Base-by-base conservation (phyloP, 1,139 yeast genomes). In the Taphrina betulina region DNA sequence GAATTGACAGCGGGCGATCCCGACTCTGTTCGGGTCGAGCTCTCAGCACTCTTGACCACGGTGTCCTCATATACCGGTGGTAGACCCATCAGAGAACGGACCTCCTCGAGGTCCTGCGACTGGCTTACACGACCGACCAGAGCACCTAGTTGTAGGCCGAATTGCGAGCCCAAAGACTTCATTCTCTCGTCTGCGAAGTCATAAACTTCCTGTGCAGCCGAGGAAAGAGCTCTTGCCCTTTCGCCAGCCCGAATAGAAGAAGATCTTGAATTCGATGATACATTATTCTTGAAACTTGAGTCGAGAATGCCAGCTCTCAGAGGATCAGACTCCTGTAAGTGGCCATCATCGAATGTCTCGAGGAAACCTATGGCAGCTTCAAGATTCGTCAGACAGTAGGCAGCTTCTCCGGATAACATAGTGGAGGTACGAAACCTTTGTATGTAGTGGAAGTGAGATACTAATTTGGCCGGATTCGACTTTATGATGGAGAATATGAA, bases 291-390 rank as follows among this genome's bases (percentile, higher is more conserved):
- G 12, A 31, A n/a, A 4, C 28, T 26, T 4, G 38, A 5, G 19
- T 37, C 37, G 4, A 28, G 8, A 0, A 42, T 28, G 7, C 33
- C 17, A 36, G 17, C 31, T 14, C 41, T 33, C 22, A 43, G 37
- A 8, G 50, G 43, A 35, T 52, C 50, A 5, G 28, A 20, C 2
- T 35, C 43, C 7, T n/a, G 31, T 5, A 29, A n/a, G 14, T 23
- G 22, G 10, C 43, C 50, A 14, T 42, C 50, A 28, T 60, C 60
- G 14, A 77, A 71, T 16, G 75, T 71, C 42, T 77, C 76, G 12
- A 79, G 63, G 60, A 79, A 80, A 16, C 75, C 74, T 19, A 81
- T 67, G 2, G 84, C 78, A 0, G 87, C 88, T 63, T 82, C 86
- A 44, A 80, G 68, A 64, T 82, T 82, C 1, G 87, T 82, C 51